phyloP scores from a whole-genome alignment of 2,329 filamentous ascomycete species.

The Exophiala oligosperma region DNA sequence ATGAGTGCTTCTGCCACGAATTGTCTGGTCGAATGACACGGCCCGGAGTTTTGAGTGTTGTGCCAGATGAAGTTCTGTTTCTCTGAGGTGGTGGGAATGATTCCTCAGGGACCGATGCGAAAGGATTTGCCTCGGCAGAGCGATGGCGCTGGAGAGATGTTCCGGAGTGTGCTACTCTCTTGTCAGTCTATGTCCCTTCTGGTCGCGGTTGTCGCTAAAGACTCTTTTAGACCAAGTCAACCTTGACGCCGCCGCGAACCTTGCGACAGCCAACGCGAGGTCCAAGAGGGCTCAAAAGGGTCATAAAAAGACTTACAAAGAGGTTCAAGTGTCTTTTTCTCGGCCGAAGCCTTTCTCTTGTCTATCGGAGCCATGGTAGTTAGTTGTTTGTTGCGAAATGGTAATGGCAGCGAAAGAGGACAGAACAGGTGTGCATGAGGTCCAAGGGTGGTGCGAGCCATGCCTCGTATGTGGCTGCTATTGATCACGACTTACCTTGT shows the following conservation, averaged over 20 bases:
- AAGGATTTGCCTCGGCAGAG: not conserved
- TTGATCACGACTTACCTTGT: slow-evolving; percentile 11
- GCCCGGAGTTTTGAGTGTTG: slow-evolving; percentile 3
- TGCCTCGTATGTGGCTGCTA: not conserved
- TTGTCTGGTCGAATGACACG: slow-evolving; percentile 12
- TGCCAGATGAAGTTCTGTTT: not conserved
- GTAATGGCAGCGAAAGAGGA: not conserved
- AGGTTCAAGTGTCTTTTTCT: slow-evolving; percentile 7
- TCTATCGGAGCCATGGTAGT: slow-evolving; percentile 17
- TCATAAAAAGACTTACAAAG: slow-evolving; percentile 10
- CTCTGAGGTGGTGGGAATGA: not conserved
- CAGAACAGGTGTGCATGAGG: not conserved
- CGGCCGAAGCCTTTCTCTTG: slow-evolving; percentile 5
- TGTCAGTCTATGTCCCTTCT: slow-evolving; percentile 1
- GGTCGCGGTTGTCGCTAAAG: not conserved
- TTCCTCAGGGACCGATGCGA: not conserved
- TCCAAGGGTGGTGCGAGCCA: not conserved
- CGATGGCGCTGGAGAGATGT: not conserved
- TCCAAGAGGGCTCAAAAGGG: not conserved
- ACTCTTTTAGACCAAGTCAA: slow-evolving; percentile 4
- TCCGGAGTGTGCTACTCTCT: not conserved
- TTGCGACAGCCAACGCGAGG: not conserved
- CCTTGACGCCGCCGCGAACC: not conserved
- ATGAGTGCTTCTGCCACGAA: slow-evolving; percentile 14
- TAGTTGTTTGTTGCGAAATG: slow-evolving; percentile 3